Conservation (phyloP, 2,329 filamentous ascomycete genomes). For the Fusarium nanum region DNA sequence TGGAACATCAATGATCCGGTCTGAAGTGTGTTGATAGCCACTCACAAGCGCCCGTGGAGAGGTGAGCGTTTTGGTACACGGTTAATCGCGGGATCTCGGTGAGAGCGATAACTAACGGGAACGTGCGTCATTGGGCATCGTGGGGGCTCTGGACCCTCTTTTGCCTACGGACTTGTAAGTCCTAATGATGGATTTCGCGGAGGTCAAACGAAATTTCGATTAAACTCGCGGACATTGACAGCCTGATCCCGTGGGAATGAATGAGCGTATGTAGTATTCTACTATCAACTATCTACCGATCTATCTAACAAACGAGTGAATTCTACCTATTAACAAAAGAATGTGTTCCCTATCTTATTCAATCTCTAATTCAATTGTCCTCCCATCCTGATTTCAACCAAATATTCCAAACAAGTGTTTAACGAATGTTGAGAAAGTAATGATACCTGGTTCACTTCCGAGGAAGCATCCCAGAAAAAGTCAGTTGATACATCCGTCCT, state of each 20-base stretch:
- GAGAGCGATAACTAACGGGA: conserved; percentile 32
- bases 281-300: neutral
- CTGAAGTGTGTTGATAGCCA: conserved; percentile 2
- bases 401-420: neutral
- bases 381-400: neutral
- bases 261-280: conserved; percentile 4
- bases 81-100: conserved; percentile 47
- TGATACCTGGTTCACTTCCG: conserved; percentile 2
- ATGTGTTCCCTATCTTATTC: neutral
- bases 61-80: conserved; percentile 34
- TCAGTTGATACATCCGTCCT: conserved; percentile 20
- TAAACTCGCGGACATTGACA: conserved; percentile 36
- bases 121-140: conserved; percentile 39
- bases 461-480: conserved; percentile 9
- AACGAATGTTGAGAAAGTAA: neutral
- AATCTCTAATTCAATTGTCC: neutral
- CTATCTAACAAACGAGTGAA: neutral
- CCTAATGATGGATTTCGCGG: conserved; percentile 23
- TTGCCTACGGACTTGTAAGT: conserved; percentile 32
- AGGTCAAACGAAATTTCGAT: conserved; percentile 19
- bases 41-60: conserved; percentile 22
- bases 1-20: conserved; percentile 44
- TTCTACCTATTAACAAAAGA: neutral
- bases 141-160: conserved; percentile 19
- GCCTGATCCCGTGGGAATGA: conserved; percentile 23